Conservation (phyloP, 331 rosid genomes). For the Quercus tomentella region DNA sequence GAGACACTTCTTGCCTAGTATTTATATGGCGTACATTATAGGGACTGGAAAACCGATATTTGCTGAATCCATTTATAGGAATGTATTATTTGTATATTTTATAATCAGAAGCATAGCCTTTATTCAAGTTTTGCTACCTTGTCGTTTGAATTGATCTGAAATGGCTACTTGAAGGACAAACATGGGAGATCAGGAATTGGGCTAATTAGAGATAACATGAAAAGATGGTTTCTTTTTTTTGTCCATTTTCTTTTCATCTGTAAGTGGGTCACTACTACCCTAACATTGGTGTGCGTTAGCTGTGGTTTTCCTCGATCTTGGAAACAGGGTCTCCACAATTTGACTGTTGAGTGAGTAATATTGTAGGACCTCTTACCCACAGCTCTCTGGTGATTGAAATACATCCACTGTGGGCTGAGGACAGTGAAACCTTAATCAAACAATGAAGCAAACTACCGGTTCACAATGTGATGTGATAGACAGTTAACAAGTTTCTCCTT, state of each 20-base stretch:
- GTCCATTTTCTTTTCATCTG: neutral
- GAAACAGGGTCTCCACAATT: neutral
- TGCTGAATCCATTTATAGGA: neutral
- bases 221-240: neutral
- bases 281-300: neutral
- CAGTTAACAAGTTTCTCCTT: neutral
- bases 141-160: neutral
- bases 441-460: neutral
- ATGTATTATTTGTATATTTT: neutral
- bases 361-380: neutral
- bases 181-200: neutral
- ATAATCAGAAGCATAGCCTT: neutral
- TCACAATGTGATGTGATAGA: neutral
- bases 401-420: neutral
- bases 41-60: neutral
- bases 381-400: neutral
- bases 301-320: neutral
- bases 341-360: neutral
- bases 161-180: neutral
- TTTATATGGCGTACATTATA: neutral
- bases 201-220: neutral
- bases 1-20: neutral
- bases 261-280: neutral
- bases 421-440: neutral
- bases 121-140: neutral